phyloP scores from a whole-genome alignment of 2,329 filamentous ascomycete species.

The Hypoxylon rubiginosum region DNA sequence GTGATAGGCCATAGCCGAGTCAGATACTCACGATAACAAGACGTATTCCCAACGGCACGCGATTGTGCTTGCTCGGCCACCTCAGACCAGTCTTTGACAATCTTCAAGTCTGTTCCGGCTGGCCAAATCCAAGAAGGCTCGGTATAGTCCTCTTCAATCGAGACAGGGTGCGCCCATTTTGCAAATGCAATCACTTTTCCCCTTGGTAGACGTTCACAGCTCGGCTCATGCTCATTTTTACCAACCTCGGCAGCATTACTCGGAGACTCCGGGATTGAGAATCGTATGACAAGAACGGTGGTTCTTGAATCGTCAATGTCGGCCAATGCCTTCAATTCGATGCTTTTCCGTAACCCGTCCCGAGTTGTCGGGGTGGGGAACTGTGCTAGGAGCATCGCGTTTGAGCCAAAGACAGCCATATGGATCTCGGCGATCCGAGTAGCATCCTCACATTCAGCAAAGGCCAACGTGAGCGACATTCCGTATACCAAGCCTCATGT shows the following conservation, averaged over 20 bases:
- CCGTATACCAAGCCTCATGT: neutral
- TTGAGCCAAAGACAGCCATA: constrained; percentile 44
- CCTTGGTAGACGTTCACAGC: neutral
- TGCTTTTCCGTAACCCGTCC: constrained; percentile 28
- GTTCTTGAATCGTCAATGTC: constrained; percentile 44
- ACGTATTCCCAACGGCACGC: constrained; percentile 28
- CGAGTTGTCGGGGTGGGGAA: constrained; percentile 41
- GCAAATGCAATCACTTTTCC: constrained; percentile 43
- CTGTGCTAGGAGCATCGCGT: constrained; percentile 47
- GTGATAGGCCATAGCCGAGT: neutral
- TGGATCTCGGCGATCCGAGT: constrained; percentile 48
- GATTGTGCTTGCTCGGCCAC: constrained; percentile 35
- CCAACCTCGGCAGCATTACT: neutral
- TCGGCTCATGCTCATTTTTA: constrained; percentile 1
- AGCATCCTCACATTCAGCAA: constrained; percentile 41
- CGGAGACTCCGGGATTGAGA: neutral
- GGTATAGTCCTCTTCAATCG: constrained; percentile 27
- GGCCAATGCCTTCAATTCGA: constrained; percentile 41
- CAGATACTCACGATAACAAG: constrained; percentile 44
- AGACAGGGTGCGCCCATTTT: constrained; percentile 46
- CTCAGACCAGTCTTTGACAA: constrained; percentile 37
- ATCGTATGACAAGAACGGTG: constrained; percentile 43
- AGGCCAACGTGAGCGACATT: constrained; percentile 30
- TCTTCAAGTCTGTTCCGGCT: constrained; percentile 37
- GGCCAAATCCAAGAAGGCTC: constrained; percentile 48